Percentiles rank a stretch among this genome's conserved stretches.
Evolutionary conservation across 768 basidiomycete species (phyloP).

Genomic region (Scleroderma bovista): DNA sequence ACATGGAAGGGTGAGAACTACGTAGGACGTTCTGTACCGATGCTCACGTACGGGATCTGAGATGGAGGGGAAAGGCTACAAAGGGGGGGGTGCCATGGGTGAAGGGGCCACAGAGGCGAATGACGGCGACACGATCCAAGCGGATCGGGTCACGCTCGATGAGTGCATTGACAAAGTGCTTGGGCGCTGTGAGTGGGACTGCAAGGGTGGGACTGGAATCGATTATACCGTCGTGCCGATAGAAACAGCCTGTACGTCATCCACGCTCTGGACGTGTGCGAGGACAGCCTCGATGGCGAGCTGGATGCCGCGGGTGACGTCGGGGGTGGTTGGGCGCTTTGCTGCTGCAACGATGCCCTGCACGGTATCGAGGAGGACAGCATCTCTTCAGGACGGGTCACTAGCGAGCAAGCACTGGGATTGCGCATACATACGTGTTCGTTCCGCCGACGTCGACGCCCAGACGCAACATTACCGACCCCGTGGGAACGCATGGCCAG

Average conservation of each 20-base stretch:
- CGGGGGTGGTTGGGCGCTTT: conserved; percentile 52
- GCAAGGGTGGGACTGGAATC: background rate
- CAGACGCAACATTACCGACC: conserved; percentile 12
- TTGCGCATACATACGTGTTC: conserved; percentile 20
- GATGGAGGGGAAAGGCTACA: conserved; percentile 40
- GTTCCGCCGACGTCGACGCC: conserved; percentile 33
- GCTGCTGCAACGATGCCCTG: conserved; percentile 22
- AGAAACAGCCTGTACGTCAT: conserved; percentile 43
- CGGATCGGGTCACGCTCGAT: conserved; percentile 49
- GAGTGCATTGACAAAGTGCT: conserved; percentile 57
- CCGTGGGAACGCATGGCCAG: too few species aligned
- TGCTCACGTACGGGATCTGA: conserved; percentile 26
- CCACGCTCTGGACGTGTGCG: conserved; percentile 28
- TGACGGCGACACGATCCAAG: conserved; percentile 56
- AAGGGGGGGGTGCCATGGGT: conserved; percentile 55
- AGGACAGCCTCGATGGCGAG: conserved; percentile 43
- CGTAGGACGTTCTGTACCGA: background rate
- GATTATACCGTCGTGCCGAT: conserved; percentile 54
- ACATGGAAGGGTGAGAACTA: background rate
- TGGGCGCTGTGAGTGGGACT: background rate
- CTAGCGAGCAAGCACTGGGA: background rate
- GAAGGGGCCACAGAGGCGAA: conserved; percentile 58
- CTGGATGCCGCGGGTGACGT: conserved; percentile 57
- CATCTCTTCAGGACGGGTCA: conserved; percentile 21
- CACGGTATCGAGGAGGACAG: conserved; percentile 19